These are phyloP conservation scores for Zoysia japonica DNA, from an alignment of 176 grass and related monocot genomes.

Conservation along the genomic window DNA sequence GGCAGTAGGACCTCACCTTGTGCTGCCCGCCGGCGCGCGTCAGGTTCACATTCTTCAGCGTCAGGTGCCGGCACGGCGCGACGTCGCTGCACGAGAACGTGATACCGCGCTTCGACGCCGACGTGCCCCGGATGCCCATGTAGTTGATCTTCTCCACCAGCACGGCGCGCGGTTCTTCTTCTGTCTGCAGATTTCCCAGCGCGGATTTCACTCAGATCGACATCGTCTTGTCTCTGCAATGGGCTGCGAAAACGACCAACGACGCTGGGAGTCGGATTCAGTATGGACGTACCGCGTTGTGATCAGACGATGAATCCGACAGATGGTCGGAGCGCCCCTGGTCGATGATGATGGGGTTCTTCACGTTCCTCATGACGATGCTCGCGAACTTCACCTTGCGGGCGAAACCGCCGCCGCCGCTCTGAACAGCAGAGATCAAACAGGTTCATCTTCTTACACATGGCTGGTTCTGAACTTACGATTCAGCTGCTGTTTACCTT, in stretches of 20 bases:
- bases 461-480: not conserved
- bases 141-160: constrained; percentile 41
- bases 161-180: not conserved
- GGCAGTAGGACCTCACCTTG: constrained; percentile 28
- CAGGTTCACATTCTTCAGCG: constrained; percentile 37
- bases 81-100: constrained; percentile 52
- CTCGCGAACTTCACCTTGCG: constrained; percentile 62
- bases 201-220: not conserved
- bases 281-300: constrained; percentile 21
- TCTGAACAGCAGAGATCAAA: constrained; percentile 32
- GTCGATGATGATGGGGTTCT: constrained; percentile 70
- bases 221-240: not conserved
- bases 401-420: constrained; percentile 51
- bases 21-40: constrained; percentile 9
- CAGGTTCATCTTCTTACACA: not conserved
- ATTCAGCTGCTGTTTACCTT: constrained; percentile 51
- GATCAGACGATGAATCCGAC: not conserved
- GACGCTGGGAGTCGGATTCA: not conserved
- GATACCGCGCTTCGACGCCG: constrained; percentile 37
- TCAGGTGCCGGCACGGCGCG: constrained; percentile 35
- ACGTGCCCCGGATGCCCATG: constrained; percentile 49
- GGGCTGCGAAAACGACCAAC: not conserved
- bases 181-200: not conserved
- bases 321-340: constrained; percentile 44
- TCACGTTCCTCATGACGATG: constrained; percentile 69